Conservation (phyloP, 306 rosid genomes). For the Nissolia schottii region DNA sequence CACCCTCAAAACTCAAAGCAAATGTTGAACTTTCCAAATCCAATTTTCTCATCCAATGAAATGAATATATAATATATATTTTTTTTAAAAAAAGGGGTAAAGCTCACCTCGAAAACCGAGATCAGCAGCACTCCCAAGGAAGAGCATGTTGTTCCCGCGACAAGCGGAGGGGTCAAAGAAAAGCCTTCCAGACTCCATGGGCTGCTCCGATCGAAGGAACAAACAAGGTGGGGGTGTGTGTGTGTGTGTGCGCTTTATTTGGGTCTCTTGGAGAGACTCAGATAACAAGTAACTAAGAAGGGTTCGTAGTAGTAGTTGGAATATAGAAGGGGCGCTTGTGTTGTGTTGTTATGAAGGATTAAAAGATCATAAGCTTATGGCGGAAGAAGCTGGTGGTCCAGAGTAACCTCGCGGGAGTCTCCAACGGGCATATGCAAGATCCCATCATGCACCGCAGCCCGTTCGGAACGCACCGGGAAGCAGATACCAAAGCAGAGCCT, state of each 20-base stretch:
- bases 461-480: background rate
- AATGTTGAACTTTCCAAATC: background rate
- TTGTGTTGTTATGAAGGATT: background rate
- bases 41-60: background rate
- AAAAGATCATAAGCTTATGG: slow-evolving; percentile 94
- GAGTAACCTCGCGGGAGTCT: slow-evolving; percentile 87
- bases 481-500: too few relatives aligned
- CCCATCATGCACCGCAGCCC: slow-evolving; percentile 73
- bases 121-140: slow-evolving; percentile 68
- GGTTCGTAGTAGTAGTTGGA: background rate
- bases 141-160: slow-evolving; percentile 75
- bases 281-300: background rate
- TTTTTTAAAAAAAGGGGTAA: background rate
- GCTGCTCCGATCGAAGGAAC: background rate
- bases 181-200: slow-evolving; percentile 71
- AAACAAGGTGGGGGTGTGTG: background rate
- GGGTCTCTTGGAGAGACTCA: too few relatives aligned
- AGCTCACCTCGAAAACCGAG: slow-evolving; percentile 59
- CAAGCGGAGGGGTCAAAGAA: slow-evolving; percentile 54
- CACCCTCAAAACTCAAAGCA: background rate
- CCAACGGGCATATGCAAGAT: slow-evolving; percentile 79
- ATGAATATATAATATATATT: too few relatives aligned
- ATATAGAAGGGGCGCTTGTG: background rate
- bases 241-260: too few relatives aligned
- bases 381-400: slow-evolving; percentile 99